Base-by-base conservation (phyloP, 192 early-diverging fungal species). In the Coemansia biformis region DNA sequence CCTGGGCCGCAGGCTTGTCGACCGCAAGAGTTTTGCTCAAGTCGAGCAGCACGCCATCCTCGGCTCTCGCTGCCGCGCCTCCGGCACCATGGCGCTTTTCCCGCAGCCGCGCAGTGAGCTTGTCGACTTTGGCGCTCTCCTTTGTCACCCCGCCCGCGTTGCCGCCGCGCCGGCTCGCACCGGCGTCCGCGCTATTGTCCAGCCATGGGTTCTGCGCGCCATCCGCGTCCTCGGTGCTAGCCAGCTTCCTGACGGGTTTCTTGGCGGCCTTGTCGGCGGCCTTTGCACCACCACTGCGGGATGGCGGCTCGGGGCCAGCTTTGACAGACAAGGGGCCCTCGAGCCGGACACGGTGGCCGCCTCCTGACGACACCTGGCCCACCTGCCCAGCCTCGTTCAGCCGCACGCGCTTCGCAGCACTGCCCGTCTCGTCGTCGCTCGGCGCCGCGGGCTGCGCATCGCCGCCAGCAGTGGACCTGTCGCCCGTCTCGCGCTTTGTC, bases 141-240 rank as follows among this genome's bases (percentile, higher is more conserved):
- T 77, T 81, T 22, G 48, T 57, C 17, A 67, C 50, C 30, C 51
- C 63, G 5, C 50, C 62, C 41, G 78, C 68, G 35, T 84, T 81
- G 26, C 61, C 69, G 47, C 61, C 38, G 22, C 60, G 60, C n/a
- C 53, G 51, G 8, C 41, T 26, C 9, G 51, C 17, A 4, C 24
- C 43, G 7, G 48, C 60, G 6, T 67, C 71, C 11, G 68, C 77
- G 31, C 79, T 79, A 2, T 55, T 58, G 26, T 77, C 68, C 0
- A 94, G 74, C 91, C 91, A 94, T 6, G 91, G 91, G 61, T 94
- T 94, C 11, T 54, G 46, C 4, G 63, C 66, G 2, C 69, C 78
- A 1, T 54, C 54, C 7, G 58, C 53, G 7, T 46, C 54, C 19
- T 48, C 32, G n/a, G 43, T n/a, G 11, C n/a, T n/a, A n/a, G n/a